These are phyloP conservation scores for Rhodotorula mucilaginosa DNA, from an alignment of 1,284 basidiomycete species.

Conservation along the genomic window DNA sequence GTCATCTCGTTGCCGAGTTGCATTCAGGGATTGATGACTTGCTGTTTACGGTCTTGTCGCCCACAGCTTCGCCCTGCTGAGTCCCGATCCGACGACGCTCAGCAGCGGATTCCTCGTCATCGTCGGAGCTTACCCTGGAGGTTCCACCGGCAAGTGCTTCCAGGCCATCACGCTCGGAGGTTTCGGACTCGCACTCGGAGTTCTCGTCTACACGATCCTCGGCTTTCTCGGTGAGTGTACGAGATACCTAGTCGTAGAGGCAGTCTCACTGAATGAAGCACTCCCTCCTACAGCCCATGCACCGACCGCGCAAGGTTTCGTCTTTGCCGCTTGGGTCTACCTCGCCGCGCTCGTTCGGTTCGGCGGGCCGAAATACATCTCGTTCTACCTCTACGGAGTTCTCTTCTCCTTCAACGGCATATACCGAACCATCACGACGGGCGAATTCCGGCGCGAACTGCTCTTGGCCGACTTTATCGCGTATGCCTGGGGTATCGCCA, in stretches of 20 bases:
- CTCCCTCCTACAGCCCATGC: conserved; percentile 8
- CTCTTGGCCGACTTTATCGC: conserved; percentile 28
- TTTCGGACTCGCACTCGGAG: conserved; percentile 15
- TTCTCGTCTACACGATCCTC: conserved; percentile 22
- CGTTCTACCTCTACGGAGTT: conserved; percentile 36
- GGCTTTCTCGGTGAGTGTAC: conserved; percentile 18
- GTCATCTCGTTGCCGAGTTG: background rate
- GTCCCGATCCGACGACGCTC: conserved; percentile 9
- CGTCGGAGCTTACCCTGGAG: conserved; percentile 29
- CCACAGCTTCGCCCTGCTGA: conserved; percentile 15
- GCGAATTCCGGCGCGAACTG: conserved; percentile 15
- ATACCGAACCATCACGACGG: conserved; percentile 18
- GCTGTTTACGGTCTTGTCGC: too few relatives aligned
- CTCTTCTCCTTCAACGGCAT: conserved; percentile 37
- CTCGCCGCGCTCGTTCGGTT: conserved; percentile 28
- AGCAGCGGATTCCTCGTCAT: conserved; percentile 29
- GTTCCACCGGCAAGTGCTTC: conserved; percentile 26
- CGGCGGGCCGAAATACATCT: conserved; percentile 20
- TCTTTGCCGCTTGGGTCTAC: conserved; percentile 35
- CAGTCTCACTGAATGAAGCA: background rate
- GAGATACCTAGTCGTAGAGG: background rate
- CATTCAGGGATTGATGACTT: background rate
- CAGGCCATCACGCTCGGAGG: conserved; percentile 21
- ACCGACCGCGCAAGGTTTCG: conserved; percentile 33
- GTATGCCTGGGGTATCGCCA: conserved; percentile 34